Conservation (phyloP, 345 rosid species). For the Corymbia maculata region DNA sequence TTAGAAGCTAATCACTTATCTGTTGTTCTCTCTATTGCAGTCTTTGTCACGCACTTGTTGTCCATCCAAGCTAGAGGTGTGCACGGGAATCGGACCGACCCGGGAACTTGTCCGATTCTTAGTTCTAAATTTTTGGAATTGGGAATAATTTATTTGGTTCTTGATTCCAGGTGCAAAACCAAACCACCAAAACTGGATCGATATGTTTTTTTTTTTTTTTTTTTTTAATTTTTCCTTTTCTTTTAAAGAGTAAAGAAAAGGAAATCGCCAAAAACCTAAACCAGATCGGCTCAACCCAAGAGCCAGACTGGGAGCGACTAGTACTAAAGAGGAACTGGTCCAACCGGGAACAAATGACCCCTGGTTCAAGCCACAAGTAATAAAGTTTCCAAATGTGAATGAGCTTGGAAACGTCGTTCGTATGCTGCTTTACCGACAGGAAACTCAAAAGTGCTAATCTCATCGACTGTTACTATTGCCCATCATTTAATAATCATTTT, state of each 20-base stretch:
- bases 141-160: no score
- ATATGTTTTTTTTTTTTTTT: not conserved
- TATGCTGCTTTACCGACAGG: not conserved
- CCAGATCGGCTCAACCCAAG: not conserved
- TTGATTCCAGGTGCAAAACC: not conserved
- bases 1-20: not conserved
- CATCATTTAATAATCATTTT: no score
- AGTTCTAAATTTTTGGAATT: no score
- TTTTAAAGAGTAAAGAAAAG: not conserved
- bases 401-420: not conserved
- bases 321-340: no score
- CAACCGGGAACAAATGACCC: no score
- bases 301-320: no score
- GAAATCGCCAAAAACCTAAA: not conserved
- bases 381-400: not conserved
- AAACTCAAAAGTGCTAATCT: not conserved
- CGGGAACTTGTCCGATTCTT: no score
- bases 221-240: not conserved
- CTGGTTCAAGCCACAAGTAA: not conserved
- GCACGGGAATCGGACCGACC: not conserved
- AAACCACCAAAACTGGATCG: accelerated
- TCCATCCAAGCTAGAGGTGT: accelerated
- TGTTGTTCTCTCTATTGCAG: not conserved
- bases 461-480: not conserved
- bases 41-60: not conserved